These are phyloP conservation scores for Periconia sp. DNA, from an alignment of 2,329 filamentous ascomycete genomes.

Conservation along the genomic window DNA sequence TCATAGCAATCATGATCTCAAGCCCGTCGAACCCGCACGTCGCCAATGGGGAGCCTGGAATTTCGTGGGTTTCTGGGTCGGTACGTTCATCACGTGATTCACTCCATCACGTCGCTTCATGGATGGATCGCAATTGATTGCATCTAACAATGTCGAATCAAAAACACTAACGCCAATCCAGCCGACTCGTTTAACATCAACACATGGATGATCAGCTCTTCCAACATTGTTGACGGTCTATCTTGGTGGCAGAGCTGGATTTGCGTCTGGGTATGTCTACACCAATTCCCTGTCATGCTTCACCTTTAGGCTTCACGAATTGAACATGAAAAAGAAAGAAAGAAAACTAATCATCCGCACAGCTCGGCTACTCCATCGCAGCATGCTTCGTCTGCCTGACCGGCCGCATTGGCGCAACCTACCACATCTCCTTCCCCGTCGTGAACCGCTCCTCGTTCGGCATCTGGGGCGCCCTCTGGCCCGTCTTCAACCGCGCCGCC, in stretches of 20 bases:
- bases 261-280: conserved; percentile 67
- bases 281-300: not conserved
- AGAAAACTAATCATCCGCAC: not conserved
- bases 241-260: conserved; percentile 83
- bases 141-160: not conserved
- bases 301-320: not conserved
- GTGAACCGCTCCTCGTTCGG: conserved; percentile 78
- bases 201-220: conserved; percentile 90
- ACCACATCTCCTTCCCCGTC: conserved; percentile 89
- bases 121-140: not conserved
- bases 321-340: not conserved
- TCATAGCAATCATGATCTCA: conserved; percentile 13
- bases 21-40: conserved; percentile 69
- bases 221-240: conserved; percentile 75
- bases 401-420: conserved; percentile 80
- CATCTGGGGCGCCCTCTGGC: conserved; percentile 87
- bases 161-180: conserved; percentile 16
- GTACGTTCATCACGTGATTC: conserved; percentile 18
- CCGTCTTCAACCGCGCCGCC: conserved; percentile 83
- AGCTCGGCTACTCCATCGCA: conserved; percentile 75
- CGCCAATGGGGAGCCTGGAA: conserved; percentile 87
- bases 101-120: not conserved
- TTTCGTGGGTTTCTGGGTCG: conserved; percentile 86
- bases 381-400: conserved; percentile 70
- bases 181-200: conserved; percentile 58